Conservation (phyloP, 148 eudicot genomes). For the Dianthus caryophyllus region DNA sequence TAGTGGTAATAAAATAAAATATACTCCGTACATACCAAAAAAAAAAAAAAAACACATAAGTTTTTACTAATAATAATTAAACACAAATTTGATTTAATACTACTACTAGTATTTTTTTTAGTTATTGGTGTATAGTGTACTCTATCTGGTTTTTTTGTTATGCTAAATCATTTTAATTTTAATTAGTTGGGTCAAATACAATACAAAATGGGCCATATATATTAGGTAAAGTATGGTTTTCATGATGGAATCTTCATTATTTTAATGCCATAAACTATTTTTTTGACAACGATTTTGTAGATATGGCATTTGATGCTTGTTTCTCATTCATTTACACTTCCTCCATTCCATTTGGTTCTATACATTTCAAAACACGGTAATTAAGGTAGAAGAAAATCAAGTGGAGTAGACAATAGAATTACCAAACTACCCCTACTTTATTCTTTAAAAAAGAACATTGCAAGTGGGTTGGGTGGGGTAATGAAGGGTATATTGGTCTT, state of each 20-base stretch:
- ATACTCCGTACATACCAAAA: too few relatives aligned
- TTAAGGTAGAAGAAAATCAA: too few relatives aligned
- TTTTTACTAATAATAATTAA: background rate
- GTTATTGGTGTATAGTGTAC: slow-evolving; percentile 5
- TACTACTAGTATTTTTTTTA: background rate
- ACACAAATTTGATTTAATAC: background rate
- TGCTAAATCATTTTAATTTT: background rate
- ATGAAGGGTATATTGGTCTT: too few relatives aligned
- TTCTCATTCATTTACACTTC: slow-evolving; percentile 22
- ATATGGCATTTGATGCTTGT: slow-evolving; percentile 19
- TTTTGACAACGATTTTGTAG: slow-evolving; percentile 25
- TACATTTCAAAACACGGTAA: too few relatives aligned
- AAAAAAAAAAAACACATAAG: too few relatives aligned
- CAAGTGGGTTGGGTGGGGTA: too few relatives aligned
- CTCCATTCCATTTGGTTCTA: too few relatives aligned
- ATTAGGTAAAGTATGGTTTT: slow-evolving; percentile 30
- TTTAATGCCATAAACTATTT: slow-evolving; percentile 15
- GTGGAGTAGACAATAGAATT: too few relatives aligned
- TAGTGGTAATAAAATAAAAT: too few relatives aligned
- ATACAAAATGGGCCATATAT: slow-evolving; percentile 16
- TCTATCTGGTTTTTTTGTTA: background rate
- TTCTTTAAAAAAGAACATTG: too few relatives aligned
- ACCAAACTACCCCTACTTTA: too few relatives aligned
- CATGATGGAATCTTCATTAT: slow-evolving; percentile 30
- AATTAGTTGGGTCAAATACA: slow-evolving; percentile 15